A percentile compares a stretch with the other conserved stretches of the same genome.
Evolutionary conservation across 257 asterid genomes (phyloP).

Genomic region (Eustoma russellianum): DNA sequence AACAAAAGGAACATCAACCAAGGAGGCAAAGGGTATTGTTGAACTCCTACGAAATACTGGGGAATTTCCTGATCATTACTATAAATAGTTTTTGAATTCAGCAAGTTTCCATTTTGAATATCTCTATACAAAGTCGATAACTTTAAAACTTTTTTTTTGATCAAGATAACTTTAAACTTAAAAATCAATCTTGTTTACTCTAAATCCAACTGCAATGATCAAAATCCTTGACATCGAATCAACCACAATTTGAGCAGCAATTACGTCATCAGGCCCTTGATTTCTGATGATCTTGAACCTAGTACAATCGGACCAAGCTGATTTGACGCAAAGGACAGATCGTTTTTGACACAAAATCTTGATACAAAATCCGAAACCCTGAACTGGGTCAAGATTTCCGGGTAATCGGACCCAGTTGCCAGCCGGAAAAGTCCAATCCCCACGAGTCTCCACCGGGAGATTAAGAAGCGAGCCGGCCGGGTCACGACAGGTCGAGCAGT

Average conservation of each 20-base stretch:
- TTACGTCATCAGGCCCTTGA: constrained; percentile 13
- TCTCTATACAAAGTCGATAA: constrained; percentile 49
- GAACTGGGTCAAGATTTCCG: constrained; percentile 42
- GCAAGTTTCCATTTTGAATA: constrained; percentile 25
- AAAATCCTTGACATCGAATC: constrained; percentile 67
- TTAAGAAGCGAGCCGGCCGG: constrained; percentile 58
- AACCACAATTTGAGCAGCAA: constrained; percentile 66
- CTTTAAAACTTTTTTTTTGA: constrained; percentile 37
- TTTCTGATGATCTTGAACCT: constrained; percentile 29
- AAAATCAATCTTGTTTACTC: constrained; percentile 31
- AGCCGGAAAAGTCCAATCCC: constrained; percentile 76
- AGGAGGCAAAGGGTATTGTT: constrained; percentile 51
- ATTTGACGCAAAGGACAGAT: constrained; percentile 43
- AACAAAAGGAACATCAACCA: constrained; percentile 53
- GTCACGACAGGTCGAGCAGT: constrained; percentile 78
- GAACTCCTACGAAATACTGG: constrained; percentile 47
- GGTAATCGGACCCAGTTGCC: constrained; percentile 60
- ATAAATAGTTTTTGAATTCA: constrained; percentile 25
- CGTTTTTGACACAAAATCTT: constrained; percentile 58
- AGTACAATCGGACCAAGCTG: constrained; percentile 44
- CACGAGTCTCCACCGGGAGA: constrained; percentile 52
- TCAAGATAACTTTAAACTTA: too few species aligned
- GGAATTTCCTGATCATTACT: constrained; percentile 35
- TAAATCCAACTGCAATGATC: constrained; percentile 65
- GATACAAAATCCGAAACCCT: constrained; percentile 39